Base-by-base conservation (phyloP, 257 asterid genomes). In the Leonotis leonurus region DNA sequence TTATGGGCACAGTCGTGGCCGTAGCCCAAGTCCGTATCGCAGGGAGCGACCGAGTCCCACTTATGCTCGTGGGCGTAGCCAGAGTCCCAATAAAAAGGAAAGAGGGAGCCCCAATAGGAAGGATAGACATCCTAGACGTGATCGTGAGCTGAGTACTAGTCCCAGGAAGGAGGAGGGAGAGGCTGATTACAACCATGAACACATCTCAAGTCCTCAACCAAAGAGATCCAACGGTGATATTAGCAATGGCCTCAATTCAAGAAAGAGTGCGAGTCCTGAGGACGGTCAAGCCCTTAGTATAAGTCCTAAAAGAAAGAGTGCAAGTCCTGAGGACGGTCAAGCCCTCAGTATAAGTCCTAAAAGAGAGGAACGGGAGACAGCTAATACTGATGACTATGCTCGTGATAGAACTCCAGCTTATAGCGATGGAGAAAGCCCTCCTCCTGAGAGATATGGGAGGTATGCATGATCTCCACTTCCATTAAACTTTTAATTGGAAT, bases 11-110 rank as follows among this genome's bases (percentile, higher is more conserved):
- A 81, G 83, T 12, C 73, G 67, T 26, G 80, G 72, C 32, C 95
- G 70, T 36, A 71, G 75, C 57, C 75, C 78, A 11, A 82, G 82
- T 20, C 80, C 86, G 1, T 51, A 82, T n/a, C 75, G 72, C 27
- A 77, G 88, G 70, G 88, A 69, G 32, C 75, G 86, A 63, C 73
- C 66, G 3, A 86, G 95, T 75, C 95, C 94, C 8, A 76, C 73
- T 29, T 85, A 81, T 77, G 82, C 76, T 54, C 81, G 73, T 54
- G 72, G 73, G 58, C 65, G 76, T 29, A 74, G 73, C 68, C 76
- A 68, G 6, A 80, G 77, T 48, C 83, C 73, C 18, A 59, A 61
- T 46, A 76, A 73, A 41, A 53, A 16, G 60, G 60, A 6, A 16
- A 40, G 46, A n/a, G 46, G 20, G 8, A 40, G 46, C 8, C 48